Evolutionary conservation across 2,329 filamentous ascomycete genomes (phyloP), one percentile per base, ranked within the genome.

Genomic region (Colletotrichum sp.): DNA sequence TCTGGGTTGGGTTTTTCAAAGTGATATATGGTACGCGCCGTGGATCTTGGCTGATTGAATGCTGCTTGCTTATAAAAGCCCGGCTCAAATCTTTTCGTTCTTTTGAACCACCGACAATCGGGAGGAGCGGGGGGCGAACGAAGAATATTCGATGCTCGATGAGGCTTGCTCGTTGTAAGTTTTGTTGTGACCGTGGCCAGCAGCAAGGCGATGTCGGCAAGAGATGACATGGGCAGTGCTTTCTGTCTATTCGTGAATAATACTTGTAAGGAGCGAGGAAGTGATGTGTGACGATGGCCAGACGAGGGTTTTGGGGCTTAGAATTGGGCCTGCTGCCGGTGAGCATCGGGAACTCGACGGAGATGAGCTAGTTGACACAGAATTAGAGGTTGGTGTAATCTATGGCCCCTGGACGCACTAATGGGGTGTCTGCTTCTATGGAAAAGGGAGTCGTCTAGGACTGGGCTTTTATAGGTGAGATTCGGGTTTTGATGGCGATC

Each of bases 21-120:
- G n/a, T 48, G 13, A 48, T 8, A 48, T 8, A 0, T 13, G 4
- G n/a, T 22, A 7, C 2, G 44, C 3, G n/a, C 1, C 44, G 0
- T 52, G n/a, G 0, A 12, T 52, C 0, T 52, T 13, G n/a, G 10
- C 44, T 48, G 39, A 12, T 48, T 48, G 9, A 12, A 4, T 0
- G 1, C 4, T 6, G 7, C 39, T 48, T 48, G 39, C 6, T 0
- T 1, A n/a, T 52, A 22, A 52, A 48, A 13, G 44, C n/a, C 44
- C 0, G 6, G 44, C 44, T 7, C 18, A 22, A 22, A 1, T 48
- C 4, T 34, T 34, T 6, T 34, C 6, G 12, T 7, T 34, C 10
- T 48, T 48, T 13, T 48, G 9, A 22, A 22, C 44, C n/a, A 48
- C 44, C 44, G 2, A 13, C 18, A 48, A 48, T 44, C 13, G 15